phyloP scores from a whole-genome alignment of 306 rosid species.

The Dalbergia oliveri region DNA sequence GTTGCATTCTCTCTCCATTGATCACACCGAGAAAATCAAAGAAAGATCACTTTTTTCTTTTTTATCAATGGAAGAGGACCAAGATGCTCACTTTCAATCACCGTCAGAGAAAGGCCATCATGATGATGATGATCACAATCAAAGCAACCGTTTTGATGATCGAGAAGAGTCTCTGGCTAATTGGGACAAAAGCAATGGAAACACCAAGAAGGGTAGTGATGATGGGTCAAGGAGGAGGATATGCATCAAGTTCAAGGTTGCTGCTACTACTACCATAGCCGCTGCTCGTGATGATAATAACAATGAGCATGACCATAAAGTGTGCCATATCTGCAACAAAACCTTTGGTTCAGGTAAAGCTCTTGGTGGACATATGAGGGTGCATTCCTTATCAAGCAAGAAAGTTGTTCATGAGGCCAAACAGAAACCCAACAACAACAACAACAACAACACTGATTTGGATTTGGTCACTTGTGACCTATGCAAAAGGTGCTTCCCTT shows the following conservation, averaged over 20 bases:
- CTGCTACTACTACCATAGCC: not conserved
- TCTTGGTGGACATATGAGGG: conserved; percentile 66
- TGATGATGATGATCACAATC: not conserved
- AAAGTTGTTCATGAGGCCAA: not conserved
- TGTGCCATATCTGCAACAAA: conserved; percentile 49
- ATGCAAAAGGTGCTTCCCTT: conserved; percentile 37
- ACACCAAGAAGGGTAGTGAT: not conserved
- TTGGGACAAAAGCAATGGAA: not conserved
- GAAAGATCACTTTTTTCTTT: not conserved
- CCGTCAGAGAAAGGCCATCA: not conserved
- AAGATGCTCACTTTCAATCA: not conserved
- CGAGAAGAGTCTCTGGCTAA: not conserved
- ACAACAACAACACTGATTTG: not conserved
- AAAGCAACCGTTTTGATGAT: conserved; percentile 8
- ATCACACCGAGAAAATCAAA: not conserved
- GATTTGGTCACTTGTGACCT: conserved; percentile 21
- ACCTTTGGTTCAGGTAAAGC: conserved; percentile 57
- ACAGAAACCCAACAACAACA: not conserved
- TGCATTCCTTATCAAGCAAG: conserved; percentile 42
- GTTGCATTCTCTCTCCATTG: not conserved
- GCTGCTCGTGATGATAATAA: too few relatives aligned
- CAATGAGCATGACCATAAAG: not conserved
- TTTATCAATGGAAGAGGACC: conserved; percentile 23
- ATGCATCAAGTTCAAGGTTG: not conserved
- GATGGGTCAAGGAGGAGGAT: conserved; percentile 11